Percentiles rank a stretch among this genome's conserved stretches.
phyloP scores from a whole-genome alignment of 1,139 yeast species.

The Taphrina sp. region DNA sequence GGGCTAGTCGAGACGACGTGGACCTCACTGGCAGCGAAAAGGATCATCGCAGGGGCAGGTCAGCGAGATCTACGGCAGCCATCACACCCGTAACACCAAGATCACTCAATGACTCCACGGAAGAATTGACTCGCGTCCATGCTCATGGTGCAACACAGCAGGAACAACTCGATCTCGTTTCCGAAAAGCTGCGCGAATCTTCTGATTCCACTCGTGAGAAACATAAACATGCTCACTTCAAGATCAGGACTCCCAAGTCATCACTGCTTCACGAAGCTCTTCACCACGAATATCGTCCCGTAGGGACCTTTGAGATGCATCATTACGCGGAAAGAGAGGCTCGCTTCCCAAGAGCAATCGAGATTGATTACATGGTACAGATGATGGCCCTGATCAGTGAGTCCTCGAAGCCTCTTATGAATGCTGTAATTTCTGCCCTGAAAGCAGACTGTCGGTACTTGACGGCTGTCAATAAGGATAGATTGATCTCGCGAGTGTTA shows the following conservation, averaged over 20 bases:
- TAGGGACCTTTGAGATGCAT: slow-evolving; percentile 33
- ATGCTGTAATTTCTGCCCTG: slow-evolving; percentile 27
- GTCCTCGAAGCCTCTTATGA: slow-evolving; percentile 15
- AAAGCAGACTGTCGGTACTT: slow-evolving; percentile 22
- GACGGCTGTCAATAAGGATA: slow-evolving; percentile 27
- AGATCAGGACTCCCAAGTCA: background rate
- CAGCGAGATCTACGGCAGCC: background rate
- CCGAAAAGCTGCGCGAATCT: background rate
- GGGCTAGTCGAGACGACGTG: background rate
- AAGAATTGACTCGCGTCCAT: background rate
- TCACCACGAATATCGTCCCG: slow-evolving; percentile 32
- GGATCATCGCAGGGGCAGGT: too few species aligned
- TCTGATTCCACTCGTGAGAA: background rate
- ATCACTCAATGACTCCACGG: background rate
- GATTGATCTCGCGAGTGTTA: slow-evolving; percentile 25
- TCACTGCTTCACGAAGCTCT: slow-evolving; percentile 22
- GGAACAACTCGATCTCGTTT: background rate
- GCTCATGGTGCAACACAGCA: background rate
- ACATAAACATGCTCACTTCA: slow-evolving; percentile 9
- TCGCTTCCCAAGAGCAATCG: slow-evolving; percentile 6
- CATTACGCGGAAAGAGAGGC: slow-evolving; percentile 33
- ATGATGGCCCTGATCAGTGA: slow-evolving; percentile 18
- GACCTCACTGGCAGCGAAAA: background rate
- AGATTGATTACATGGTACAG: slow-evolving; percentile 6
- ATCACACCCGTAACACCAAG: background rate